phyloP scores from a whole-genome alignment of 2,329 filamentous ascomycete species.

The Alternaria conjuncta region DNA sequence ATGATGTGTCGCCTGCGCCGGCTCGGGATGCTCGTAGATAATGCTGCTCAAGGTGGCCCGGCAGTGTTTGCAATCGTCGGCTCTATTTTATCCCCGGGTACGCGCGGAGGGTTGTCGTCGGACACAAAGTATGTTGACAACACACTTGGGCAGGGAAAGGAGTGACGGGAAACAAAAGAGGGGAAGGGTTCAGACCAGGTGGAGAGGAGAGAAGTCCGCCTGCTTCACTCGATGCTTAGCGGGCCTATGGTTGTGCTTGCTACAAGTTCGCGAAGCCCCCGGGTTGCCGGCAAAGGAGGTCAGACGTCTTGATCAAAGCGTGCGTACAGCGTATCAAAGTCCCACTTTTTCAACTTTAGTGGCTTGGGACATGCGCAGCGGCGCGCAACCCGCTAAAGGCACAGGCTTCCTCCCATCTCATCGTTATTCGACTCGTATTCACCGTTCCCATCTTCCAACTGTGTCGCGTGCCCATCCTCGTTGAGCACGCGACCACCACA shows the following conservation, averaged over 20 bases:
- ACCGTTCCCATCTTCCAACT: not conserved
- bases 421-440: not conserved
- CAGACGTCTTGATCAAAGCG: constrained; percentile 8
- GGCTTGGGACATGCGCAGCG: constrained; percentile 1
- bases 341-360: constrained; percentile 4
- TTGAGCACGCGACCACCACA: not conserved
- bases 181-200: not conserved
- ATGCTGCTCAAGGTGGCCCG: not conserved
- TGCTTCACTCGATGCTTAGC: constrained; percentile 9
- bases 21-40: not conserved
- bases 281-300: constrained; percentile 8
- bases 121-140: not conserved
- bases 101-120: not conserved
- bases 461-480: constrained; percentile 1
- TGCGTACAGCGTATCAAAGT: constrained; percentile 10
- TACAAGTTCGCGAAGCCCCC: constrained; percentile 6
- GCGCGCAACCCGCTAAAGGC: not conserved
- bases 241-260: constrained; percentile 5
- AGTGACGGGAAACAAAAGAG: constrained; percentile 2
- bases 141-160: not conserved
- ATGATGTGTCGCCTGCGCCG: constrained; percentile 12
- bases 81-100: not conserved
- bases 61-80: not conserved
- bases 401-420: not conserved
- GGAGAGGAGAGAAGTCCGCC: constrained; percentile 1